Evolutionary conservation across 2,329 filamentous ascomycete species (phyloP), one percentile per base, ranked within the genome.

Genomic region (Fusarium luffae): DNA sequence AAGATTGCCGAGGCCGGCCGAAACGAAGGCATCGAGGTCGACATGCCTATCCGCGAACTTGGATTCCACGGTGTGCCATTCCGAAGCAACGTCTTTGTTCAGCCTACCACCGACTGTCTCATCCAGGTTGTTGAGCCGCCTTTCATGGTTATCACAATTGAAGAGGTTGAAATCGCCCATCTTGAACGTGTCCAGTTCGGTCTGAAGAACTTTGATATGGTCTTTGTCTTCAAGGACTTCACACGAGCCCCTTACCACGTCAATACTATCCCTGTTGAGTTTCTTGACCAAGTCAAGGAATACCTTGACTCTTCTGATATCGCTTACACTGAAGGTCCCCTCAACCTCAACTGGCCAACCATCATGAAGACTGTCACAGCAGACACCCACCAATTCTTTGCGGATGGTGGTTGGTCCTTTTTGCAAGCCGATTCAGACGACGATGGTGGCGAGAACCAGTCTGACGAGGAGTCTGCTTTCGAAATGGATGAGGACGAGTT

Each of bases 351-450:
- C 85, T 99, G 96, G 96, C 92, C 93, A 13, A 97, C 94, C 18
- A 99, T 99, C 78, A 99, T 99, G 94, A 99, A 99, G 86, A 99
- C 96, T 0, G 94, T 99, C 27, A 95, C 92, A 21, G 90, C 92
- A 37, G 94, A 99, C 78, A 93, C 96, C 4, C 95, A 99, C 78
- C 89, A 92, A 74, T 99, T 99, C 88, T 99, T 98, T 80, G 89
- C 87, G 6, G 95, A 98, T 70, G 96, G 97, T 32, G 96, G 96
- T 47, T 99, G 96, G 96, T 92, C 89, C 3, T 98, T 99, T 87
- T 80, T 99, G 63, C 90, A 91, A 56, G 91, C 91, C 37, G 95
- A 98, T 63, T 94, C 92, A 1, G 96, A 98, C 76, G 93, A 92
- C 16, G 94, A 97, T 70, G 93, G 88, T 44, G 88, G 84, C 2